Evolutionary conservation across 1,284 basidiomycete species (phyloP).

Genomic region (Chalciporus sp.): DNA sequence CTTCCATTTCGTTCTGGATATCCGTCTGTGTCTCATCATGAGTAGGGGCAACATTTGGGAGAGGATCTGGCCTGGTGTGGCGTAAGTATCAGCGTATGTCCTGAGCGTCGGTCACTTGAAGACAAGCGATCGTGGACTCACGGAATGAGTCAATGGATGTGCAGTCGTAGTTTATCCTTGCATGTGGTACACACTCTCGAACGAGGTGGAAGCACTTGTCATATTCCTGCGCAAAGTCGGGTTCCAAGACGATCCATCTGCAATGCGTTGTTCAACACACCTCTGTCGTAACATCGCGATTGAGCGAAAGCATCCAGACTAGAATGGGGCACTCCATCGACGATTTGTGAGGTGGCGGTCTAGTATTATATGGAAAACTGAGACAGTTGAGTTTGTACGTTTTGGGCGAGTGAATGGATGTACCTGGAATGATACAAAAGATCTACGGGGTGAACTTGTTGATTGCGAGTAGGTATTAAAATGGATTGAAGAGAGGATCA

Average conservation of each 20-base stretch:
- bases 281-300: slow-evolving; percentile 67
- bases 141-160: slow-evolving; percentile 62
- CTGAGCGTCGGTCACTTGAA: too few relatives aligned
- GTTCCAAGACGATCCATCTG: slow-evolving; percentile 7
- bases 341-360: not conserved
- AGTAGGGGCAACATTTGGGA: slow-evolving; percentile 74
- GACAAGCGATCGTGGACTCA: too few relatives aligned
- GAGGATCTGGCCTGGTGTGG: slow-evolving; percentile 60
- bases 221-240: slow-evolving; percentile 55
- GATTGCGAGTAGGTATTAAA: not conserved
- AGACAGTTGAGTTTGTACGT: not conserved
- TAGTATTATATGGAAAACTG: slow-evolving; percentile 4
- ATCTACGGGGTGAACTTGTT: not conserved
- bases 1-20: slow-evolving; percentile 72
- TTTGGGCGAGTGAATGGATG: not conserved
- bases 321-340: slow-evolving; percentile 64
- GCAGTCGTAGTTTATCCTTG: slow-evolving; percentile 53
- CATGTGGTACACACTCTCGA: slow-evolving; percentile 56
- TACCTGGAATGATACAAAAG: slow-evolving; percentile 7
- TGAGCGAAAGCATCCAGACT: slow-evolving; percentile 77
- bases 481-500: not conserved
- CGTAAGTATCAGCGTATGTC: not conserved
- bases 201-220: slow-evolving; percentile 61
- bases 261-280: slow-evolving; percentile 40
- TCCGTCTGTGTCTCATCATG: slow-evolving; percentile 81